Evolutionary conservation across 495 filamentous ascomycete species (phyloP), one percentile per base, ranked within the genome.

Genomic region (Hypoxylon rickii): DNA sequence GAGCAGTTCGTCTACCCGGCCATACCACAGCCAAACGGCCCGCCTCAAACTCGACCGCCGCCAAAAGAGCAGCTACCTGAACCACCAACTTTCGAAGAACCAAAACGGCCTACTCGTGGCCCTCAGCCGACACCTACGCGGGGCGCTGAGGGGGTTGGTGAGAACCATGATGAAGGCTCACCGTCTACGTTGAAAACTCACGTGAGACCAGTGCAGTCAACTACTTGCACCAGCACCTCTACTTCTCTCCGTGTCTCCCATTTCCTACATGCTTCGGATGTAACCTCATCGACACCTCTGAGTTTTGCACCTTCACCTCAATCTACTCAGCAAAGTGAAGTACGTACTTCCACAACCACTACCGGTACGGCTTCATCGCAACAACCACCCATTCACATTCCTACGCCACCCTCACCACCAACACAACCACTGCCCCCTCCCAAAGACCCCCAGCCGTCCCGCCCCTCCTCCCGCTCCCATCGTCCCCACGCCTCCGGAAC

Each of bases 51-150:
- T 6, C 32, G 44, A 15, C 29, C 15, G 5, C 12, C 43, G 3
- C 43, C 48, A 12, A 48, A 53, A 13, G 26, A 59, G 31, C 56
- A 60, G 70, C 22, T 65, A 66, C 55, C 67, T 66, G 44, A 12
- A 0, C 45, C 40, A 0, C 26, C 44, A 29, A 24, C 50, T 3
- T 55, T 29, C 11, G 38, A 54, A 10, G 13, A 13, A 6, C 50
- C 50, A 2, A 33, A 24, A 1, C 22, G 17, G 2, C 24, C 22
- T 17, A 1, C 39, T 3, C 22, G 65, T 62, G 19, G 47, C 44
- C n/a, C 57, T 70, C 0, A 56, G 66, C 40, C 31, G 51, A 22
- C 43, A 42, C 12, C 56, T 74, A 3, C 41, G 42, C 2, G 46
- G 53, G 37, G 55, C 73, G 11, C 6, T 33, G 29, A 29, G 10